A percentile compares a stretch with the other conserved stretches of the same genome.
phyloP scores from a whole-genome alignment of 1,284 basidiomycete species.

The Trichosporon coremiiforme region DNA sequence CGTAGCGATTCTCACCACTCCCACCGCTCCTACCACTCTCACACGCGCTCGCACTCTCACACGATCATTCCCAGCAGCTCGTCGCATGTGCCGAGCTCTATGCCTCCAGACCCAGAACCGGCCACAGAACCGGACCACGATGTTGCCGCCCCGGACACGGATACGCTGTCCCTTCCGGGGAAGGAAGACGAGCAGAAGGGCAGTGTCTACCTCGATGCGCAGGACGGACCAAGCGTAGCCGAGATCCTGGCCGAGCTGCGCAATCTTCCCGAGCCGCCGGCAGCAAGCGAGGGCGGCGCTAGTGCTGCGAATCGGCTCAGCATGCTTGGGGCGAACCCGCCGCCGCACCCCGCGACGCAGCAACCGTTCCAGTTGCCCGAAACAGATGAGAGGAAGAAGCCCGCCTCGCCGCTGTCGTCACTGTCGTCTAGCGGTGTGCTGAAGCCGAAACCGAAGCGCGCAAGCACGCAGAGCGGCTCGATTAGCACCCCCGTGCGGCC shows the following conservation, averaged over 20 bases:
- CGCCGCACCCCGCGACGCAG: not conserved
- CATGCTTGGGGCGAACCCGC: not conserved
- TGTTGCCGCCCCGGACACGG: conserved; percentile 6
- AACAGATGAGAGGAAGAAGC: not conserved
- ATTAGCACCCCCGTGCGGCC: not conserved
- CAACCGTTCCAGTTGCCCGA: not conserved
- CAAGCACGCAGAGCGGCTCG: not conserved
- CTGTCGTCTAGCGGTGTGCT: conserved; percentile 16
- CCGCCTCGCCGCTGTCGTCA: not conserved
- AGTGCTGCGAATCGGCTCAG: not conserved
- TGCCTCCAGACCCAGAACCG: not conserved
- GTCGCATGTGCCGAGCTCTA: not conserved
- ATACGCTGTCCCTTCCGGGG: not conserved
- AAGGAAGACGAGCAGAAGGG: conserved; percentile 27
- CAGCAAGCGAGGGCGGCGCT: not conserved
- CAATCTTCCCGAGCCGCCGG: conserved; percentile 37
- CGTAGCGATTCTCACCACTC: not conserved
- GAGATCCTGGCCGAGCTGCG: conserved; percentile 45
- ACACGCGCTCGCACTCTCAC: not conserved
- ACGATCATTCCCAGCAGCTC: not conserved
- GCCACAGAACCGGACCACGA: not conserved
- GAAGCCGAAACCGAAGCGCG: conserved; percentile 12
- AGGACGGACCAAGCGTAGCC: conserved; percentile 35
- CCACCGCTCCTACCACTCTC: not conserved
- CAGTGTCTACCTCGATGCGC: conserved; percentile 49